Evolutionary conservation across 768 basidiomycete genomes (phyloP).

Genomic region (Russula abietina): DNA sequence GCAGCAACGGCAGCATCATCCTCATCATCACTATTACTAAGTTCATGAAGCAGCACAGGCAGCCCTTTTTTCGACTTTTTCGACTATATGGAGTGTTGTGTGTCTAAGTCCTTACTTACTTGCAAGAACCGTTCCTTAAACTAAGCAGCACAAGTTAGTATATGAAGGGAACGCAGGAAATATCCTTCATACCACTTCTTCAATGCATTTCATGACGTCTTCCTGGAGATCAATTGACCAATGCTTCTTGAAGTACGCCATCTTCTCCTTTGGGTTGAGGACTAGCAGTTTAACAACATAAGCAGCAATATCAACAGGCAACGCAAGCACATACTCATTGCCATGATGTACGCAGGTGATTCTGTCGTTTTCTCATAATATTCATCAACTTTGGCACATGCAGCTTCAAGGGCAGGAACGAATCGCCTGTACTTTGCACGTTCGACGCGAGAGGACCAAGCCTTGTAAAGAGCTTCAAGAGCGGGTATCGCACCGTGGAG

Average conservation of each 20-base stretch:
- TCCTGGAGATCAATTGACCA: background rate
- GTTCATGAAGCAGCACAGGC: too few species aligned
- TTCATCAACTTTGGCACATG: background rate
- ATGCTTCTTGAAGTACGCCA: background rate
- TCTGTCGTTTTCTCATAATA: background rate
- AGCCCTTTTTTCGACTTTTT: too few species aligned
- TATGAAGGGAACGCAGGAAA: too few species aligned
- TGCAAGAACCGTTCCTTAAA: too few species aligned
- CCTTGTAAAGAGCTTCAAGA: background rate
- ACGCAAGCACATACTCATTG: background rate
- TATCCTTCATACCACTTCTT: background rate
- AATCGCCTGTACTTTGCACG: too few species aligned
- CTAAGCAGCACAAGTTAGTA: too few species aligned
- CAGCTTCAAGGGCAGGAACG: too few species aligned
- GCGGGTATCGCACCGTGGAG: background rate
- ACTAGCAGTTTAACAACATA: background rate
- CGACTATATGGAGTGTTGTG: too few species aligned
- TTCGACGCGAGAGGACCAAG: background rate
- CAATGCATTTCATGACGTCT: background rate
- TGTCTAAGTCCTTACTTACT: too few species aligned
- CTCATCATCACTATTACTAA: too few species aligned
- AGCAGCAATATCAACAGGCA: too few species aligned
- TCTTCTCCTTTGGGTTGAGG: background rate
- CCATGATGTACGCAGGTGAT: background rate
- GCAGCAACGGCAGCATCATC: too few species aligned